These are phyloP conservation scores for Phytophthora ohioensis DNA, from an alignment of 352 stramenopile genomes.

Conservation along the genomic window DNA sequence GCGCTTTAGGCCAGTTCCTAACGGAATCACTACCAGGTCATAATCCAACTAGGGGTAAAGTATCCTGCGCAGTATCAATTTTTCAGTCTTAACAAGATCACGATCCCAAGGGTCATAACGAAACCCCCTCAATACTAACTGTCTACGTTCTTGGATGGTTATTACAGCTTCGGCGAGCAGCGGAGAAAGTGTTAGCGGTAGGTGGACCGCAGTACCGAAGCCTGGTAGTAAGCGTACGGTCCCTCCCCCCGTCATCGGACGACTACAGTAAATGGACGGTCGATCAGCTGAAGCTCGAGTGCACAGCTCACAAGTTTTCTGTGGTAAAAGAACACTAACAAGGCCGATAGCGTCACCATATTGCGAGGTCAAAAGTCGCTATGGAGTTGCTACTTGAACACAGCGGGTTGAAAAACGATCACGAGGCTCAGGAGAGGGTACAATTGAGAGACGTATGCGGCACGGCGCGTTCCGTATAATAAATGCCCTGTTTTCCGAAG, in stretches of 20 bases:
- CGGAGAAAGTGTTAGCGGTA: neutral
- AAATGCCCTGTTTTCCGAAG: constrained; percentile 2
- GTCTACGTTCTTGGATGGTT: neutral
- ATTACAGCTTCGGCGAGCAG: neutral
- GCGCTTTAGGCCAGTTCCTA: neutral
- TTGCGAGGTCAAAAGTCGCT: neutral
- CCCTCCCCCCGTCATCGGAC: neutral
- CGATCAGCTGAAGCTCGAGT: constrained; percentile 24
- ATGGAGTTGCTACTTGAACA: constrained; percentile 6
- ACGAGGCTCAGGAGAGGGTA: no score
- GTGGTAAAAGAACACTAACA: constrained; percentile 16
- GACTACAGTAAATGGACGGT: constrained; percentile 8
- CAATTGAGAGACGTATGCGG: neutral
- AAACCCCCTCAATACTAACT: neutral
- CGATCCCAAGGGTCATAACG: neutral
- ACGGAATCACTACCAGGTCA: neutral
- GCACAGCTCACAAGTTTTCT: constrained; percentile 2
- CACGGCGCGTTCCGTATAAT: constrained; percentile 8
- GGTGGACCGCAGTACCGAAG: constrained; percentile 5
- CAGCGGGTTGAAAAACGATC: neutral
- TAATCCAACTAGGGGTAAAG: neutral
- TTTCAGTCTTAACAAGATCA: neutral
- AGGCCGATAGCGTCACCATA: constrained; percentile 5
- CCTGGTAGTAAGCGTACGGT: neutral
- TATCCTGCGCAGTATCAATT: neutral